phyloP scores from a whole-genome alignment of 345 rosid species.

The Eucalyptus urophylla region DNA sequence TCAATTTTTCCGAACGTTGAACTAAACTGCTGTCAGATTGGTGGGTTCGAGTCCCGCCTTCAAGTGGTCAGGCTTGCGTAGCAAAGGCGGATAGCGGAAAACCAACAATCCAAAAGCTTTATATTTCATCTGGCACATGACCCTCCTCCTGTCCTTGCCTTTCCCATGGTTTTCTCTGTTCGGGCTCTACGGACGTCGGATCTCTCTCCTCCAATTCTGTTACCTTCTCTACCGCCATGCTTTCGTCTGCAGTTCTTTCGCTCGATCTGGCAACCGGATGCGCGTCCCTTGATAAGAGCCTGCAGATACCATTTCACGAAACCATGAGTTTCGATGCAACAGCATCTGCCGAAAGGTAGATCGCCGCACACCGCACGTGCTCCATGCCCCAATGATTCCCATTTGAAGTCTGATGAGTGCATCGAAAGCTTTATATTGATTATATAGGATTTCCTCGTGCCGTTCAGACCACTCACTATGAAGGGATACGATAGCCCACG shows the following conservation, averaged over 20 bases:
- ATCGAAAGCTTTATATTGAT: background rate
- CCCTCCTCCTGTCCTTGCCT: background rate
- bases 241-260: background rate
- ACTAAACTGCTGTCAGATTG: too few species aligned
- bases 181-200: background rate
- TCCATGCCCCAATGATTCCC: background rate
- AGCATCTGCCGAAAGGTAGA: background rate
- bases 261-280: background rate
- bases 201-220: background rate
- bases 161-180: background rate
- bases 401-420: background rate
- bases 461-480: accelerated
- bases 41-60: too few species aligned
- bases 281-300: background rate
- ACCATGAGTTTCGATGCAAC: background rate
- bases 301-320: background rate
- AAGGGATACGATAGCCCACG: background rate
- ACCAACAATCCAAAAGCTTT: background rate
- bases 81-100: background rate
- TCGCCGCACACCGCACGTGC: background rate
- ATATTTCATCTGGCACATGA: background rate
- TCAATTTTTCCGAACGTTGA: too few species aligned
- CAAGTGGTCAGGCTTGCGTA: background rate
- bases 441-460: too few species aligned
- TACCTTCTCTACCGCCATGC: background rate